Conservation (phyloP, 257 asterid species). For the Prunella vulgaris region DNA sequence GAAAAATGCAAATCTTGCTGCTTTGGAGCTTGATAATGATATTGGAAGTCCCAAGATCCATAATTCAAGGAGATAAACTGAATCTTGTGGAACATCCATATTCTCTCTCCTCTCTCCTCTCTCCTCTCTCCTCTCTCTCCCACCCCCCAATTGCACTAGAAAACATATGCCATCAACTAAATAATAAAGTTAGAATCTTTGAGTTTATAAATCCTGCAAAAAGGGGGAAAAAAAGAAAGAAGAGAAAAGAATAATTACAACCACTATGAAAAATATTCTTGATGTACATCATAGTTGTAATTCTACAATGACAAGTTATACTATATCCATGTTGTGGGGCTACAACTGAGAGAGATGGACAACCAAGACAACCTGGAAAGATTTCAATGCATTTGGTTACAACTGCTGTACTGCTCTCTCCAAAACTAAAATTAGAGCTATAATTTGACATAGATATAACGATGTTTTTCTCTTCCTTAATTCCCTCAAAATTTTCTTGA, state of each 20-base stretch:
- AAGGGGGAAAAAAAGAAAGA: no score
- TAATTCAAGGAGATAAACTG: constrained; percentile 5
- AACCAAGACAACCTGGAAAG: constrained; percentile 51
- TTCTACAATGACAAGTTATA: neutral
- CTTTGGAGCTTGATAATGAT: neutral
- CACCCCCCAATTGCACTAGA: neutral
- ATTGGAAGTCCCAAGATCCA: neutral
- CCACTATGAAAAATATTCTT: constrained; percentile 7
- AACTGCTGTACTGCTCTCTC: constrained; percentile 5
- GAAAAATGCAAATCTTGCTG: neutral
- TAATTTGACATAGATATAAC: constrained; percentile 24
- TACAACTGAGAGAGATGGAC: constrained; percentile 26
- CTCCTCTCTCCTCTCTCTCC: neutral
- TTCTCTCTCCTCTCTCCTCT: neutral
- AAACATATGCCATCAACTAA: neutral
- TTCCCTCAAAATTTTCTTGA: constrained; percentile 24
- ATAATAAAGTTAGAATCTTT: constrained; percentile 1
- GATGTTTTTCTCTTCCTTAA: constrained; percentile 10
- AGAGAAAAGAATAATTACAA: neutral
- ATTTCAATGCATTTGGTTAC: constrained; percentile 9
- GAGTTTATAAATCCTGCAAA: neutral
- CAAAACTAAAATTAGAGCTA: neutral
- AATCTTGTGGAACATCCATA: constrained; percentile 20
- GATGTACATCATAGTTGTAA: neutral
- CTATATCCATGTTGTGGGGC: constrained; percentile 33